Evolutionary conservation across 805 yeast species (phyloP).

Genomic region (Kodamaea laetipori): DNA sequence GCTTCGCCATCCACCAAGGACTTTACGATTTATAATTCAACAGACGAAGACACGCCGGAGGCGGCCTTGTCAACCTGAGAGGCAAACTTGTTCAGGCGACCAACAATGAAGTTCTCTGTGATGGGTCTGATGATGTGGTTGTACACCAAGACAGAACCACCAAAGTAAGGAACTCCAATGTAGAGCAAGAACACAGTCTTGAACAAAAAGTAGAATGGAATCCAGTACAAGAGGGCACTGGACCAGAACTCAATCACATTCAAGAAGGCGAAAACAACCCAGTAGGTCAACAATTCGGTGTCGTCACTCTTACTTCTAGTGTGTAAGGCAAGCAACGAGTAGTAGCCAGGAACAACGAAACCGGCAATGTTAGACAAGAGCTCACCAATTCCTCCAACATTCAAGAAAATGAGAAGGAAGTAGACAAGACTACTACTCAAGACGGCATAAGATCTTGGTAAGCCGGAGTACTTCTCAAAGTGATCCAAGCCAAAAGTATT

Average conservation of each 20-base stretch:
- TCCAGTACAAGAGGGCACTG: conserved; percentile 86
- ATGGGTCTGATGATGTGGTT: conserved; percentile 66
- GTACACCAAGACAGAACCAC: conserved; percentile 83
- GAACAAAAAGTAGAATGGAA: conserved; percentile 94
- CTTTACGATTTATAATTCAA: conserved; percentile 20
- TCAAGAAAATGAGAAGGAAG: conserved; percentile 77
- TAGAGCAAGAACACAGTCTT: conserved; percentile 86
- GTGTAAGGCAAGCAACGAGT: conserved; percentile 80
- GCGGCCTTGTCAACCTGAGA: conserved; percentile 51
- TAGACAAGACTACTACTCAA: conserved; percentile 66
- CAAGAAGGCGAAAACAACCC: conserved; percentile 97
- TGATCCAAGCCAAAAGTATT: conserved; percentile 34
- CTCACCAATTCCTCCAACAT: conserved; percentile 94
- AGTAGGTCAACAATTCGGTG: conserved; percentile 85
- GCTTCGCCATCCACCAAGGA: conserved; percentile 4
- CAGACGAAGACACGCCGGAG: conserved; percentile 42
- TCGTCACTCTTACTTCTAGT: conserved; percentile 74
- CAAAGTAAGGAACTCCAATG: conserved; percentile 83
- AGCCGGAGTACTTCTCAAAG: conserved; percentile 46
- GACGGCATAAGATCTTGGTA: conserved; percentile 86
- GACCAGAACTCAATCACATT: conserved; percentile 96
- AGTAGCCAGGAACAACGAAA: conserved; percentile 86
- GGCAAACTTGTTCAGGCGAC: conserved; percentile 31
- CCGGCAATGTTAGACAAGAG: conserved; percentile 91
- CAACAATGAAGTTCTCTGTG: conserved; percentile 41